Conservation (phyloP, 495 filamentous ascomycete species). For the Immersiella caudata region DNA sequence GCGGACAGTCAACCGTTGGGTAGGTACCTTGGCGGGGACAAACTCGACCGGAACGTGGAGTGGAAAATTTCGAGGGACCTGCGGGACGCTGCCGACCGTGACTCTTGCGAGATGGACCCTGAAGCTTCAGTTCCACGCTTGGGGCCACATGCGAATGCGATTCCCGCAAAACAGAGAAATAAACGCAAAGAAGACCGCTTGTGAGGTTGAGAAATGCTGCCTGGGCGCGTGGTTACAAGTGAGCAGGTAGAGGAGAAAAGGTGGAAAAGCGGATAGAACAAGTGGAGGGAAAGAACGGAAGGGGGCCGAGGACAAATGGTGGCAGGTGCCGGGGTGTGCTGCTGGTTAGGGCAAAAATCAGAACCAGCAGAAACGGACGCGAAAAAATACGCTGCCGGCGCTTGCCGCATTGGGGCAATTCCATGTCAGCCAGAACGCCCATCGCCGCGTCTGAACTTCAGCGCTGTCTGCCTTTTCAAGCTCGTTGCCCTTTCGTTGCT, state of each 20-base stretch:
- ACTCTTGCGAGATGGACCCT: background rate
- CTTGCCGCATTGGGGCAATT: constrained; percentile 13
- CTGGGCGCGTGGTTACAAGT: constrained; percentile 19
- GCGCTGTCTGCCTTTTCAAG: background rate
- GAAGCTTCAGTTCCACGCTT: background rate
- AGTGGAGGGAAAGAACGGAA: constrained; percentile 23
- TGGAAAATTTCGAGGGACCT: constrained; percentile 29
- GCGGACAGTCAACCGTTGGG: constrained; percentile 33
- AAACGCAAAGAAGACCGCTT: background rate
- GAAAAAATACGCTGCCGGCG: constrained; percentile 12
- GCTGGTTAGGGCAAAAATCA: constrained; percentile 21
- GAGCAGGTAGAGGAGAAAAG: constrained; percentile 20
- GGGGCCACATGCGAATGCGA: background rate
- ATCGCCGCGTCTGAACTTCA: background rate
- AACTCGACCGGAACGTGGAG: constrained; percentile 22
- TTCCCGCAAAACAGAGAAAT: background rate
- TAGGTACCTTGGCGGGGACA: constrained; percentile 27
- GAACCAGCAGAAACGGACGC: background rate
- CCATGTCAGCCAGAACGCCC: background rate
- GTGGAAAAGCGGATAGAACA: constrained; percentile 34
- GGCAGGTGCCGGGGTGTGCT: constrained; percentile 19
- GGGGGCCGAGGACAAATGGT: constrained; percentile 25
- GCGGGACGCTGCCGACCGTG: background rate
- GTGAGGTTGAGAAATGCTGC: constrained; percentile 11
- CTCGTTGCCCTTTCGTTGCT: background rate